Evolutionary conservation across 2,329 filamentous ascomycete genomes (phyloP).

Genomic region (Diplodia seriata): DNA sequence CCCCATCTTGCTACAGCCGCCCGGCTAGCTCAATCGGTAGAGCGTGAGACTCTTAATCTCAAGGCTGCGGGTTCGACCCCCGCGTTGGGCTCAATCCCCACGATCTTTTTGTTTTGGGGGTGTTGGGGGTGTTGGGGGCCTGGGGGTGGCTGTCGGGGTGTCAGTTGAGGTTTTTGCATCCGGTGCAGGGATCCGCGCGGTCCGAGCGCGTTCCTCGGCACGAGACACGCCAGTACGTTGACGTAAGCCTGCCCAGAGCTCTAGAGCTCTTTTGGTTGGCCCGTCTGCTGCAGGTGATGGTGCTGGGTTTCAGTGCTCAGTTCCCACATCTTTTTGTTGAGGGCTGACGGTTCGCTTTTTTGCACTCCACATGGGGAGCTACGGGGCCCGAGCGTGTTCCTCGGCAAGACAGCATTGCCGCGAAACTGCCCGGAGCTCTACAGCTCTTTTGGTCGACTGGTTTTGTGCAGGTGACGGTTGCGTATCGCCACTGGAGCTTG

Average conservation of each 20-base stretch:
- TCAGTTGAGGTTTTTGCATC: too few species aligned
- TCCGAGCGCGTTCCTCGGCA: too few species aligned
- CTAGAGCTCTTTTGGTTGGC: too few species aligned
- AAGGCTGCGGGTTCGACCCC: conserved; percentile 34
- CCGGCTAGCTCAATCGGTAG: conserved; percentile 36
- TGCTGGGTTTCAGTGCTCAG: too few species aligned
- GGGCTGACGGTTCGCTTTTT: neutral
- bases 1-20: conserved; percentile 16
- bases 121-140: neutral
- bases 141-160: neutral
- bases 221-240: too few species aligned
- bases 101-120: conserved; percentile 14
- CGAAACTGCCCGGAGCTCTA: neutral
- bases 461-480: neutral
- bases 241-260: too few species aligned
- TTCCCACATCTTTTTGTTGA: too few species aligned
- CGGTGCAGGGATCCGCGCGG: too few species aligned
- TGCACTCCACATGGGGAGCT: neutral
- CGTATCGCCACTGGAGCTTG: neutral
- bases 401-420: neutral
- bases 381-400: neutral
- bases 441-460: neutral
- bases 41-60: conserved; percentile 36
- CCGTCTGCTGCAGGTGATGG: too few species aligned
- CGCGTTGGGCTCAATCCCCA: conserved; percentile 33